Base-by-base conservation (phyloP, 495 filamentous ascomycete genomes). In the Hypoxylon trugodes region DNA sequence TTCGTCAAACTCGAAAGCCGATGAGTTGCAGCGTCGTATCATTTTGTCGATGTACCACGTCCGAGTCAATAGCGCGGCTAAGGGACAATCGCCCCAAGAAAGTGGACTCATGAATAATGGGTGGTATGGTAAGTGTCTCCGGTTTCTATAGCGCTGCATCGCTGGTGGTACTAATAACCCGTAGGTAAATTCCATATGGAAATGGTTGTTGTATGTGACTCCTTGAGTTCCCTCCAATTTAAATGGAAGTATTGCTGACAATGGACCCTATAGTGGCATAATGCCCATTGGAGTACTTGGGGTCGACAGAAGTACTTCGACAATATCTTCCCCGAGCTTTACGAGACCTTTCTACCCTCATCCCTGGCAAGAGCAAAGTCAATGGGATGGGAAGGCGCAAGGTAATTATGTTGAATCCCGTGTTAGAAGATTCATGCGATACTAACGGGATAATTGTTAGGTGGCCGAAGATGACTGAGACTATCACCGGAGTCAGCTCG, bases 401-500 rank as follows among this genome's bases (percentile, higher is more conserved):
- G 78, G 52, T 69, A 32, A 28, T 8, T 37, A 13, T 2, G 12
- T 9, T 3, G 10, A 2, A 2, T 1, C 30, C 21, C 7, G 3
- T 5, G n/a, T 8, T 25, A 24, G 8, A 16, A 18, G 8, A n/a
- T 4, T 10, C 1, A 9, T 1, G n/a, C 4, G 15, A 52, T 12
- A 16, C 16, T 53, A 30, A 55, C 22, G 12, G 1, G 5, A 41
- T 36, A 6, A 9, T 26, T 9, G 40, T 28, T 33, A 69, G 66
- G 32, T 75, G 76, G 71, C 79, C 79, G 5, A 82, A 82, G 61
- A 81, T 81, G 78, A 81, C 74, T 28, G 79, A 82, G 59, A 49
- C n/a, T 0, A 69, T 65, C 0, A 75, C 76, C 4, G 80, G 79
- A 16, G 60, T 74, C 36, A 75, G 72, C 46, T 78, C 79, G 2